phyloP scores from a whole-genome alignment of 352 stramenopile species.

The Blastocystis sp. region DNA sequence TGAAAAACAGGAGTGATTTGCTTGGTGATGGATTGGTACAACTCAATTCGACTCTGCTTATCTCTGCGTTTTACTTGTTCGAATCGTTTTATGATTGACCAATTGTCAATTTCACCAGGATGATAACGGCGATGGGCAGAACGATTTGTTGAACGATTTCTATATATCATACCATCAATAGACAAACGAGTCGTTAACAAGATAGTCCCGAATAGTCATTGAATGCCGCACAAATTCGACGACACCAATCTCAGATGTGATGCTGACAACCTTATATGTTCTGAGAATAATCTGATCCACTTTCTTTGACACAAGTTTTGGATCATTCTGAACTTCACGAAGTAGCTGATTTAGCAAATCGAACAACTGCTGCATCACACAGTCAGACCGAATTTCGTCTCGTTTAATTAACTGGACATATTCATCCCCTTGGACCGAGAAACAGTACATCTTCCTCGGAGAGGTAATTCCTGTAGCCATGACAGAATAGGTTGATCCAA shows the following conservation, averaged over 20 bases:
- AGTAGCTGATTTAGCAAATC: conserved; percentile 80
- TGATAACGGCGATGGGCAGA: conserved; percentile 85
- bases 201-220: conserved; percentile 82
- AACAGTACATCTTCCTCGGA: neutral
- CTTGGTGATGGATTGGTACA: conserved; percentile 19
- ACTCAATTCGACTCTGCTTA: conserved; percentile 14
- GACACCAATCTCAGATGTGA: conserved; percentile 83
- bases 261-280: conserved; percentile 85
- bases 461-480: conserved; percentile 25
- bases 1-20: conserved; percentile 90
- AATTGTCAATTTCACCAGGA: conserved; percentile 64
- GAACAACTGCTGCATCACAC: conserved; percentile 81
- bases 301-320: neutral
- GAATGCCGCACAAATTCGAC: conserved; percentile 97
- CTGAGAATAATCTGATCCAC: conserved; percentile 68
- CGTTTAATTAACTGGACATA: conserved; percentile 26
- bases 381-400: conserved; percentile 66
- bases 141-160: conserved; percentile 67
- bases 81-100: conserved; percentile 72
- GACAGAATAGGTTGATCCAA: neutral
- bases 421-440: neutral
- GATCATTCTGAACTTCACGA: conserved; percentile 68
- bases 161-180: neutral
- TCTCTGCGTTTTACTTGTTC: conserved; percentile 54
- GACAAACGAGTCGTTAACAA: conserved; percentile 68